A percentile compares a stretch with the other conserved stretches of the same genome.
Evolutionary conservation across 306 rosid species (phyloP).

Genomic region (Urtica urens): DNA sequence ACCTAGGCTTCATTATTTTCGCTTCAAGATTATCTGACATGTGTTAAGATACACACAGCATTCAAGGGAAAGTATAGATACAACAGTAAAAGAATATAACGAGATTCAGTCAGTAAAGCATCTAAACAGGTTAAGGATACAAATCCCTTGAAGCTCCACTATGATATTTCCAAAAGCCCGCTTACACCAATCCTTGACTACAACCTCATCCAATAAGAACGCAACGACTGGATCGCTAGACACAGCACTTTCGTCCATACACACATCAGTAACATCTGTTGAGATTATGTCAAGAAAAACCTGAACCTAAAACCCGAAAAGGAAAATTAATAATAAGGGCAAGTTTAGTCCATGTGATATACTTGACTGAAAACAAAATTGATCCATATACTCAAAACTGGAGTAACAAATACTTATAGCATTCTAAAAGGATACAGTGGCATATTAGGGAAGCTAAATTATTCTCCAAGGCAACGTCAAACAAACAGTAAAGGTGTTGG

Average conservation of each 20-base stretch:
- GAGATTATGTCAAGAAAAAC: constrained; percentile 49
- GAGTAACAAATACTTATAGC: neutral
- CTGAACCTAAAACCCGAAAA: neutral
- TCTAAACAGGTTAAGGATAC: constrained; percentile 53
- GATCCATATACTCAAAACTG: neutral
- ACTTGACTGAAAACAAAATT: too few relatives aligned
- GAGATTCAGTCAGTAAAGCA: constrained; percentile 15
- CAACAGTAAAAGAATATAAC: neutral
- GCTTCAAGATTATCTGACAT: constrained; percentile 53
- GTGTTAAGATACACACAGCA: constrained; percentile 25
- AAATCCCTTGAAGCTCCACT: constrained; percentile 61
- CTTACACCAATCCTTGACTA: constrained; percentile 99
- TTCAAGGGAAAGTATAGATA: constrained; percentile 2
- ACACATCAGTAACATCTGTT: constrained; percentile 92
- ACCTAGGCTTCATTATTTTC: constrained; percentile 38
- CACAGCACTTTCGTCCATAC: constrained; percentile 97
- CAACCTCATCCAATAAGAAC: constrained; percentile 98
- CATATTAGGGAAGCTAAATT: constrained; percentile 76
- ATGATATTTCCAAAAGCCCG: constrained; percentile 57
- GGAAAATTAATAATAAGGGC: too few relatives aligned
- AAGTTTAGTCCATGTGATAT: too few relatives aligned
- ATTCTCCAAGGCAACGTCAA: constrained; percentile 97
- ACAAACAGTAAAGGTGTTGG: constrained; percentile 67
- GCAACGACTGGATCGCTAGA: constrained; percentile 97
- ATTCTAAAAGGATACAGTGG: constrained; percentile 71